A percentile compares a stretch with the other conserved stretches of the same genome.
These are phyloP conservation scores for Rosa chinensis DNA, from an alignment of 306 rosid genomes.

Conservation along the genomic window DNA sequence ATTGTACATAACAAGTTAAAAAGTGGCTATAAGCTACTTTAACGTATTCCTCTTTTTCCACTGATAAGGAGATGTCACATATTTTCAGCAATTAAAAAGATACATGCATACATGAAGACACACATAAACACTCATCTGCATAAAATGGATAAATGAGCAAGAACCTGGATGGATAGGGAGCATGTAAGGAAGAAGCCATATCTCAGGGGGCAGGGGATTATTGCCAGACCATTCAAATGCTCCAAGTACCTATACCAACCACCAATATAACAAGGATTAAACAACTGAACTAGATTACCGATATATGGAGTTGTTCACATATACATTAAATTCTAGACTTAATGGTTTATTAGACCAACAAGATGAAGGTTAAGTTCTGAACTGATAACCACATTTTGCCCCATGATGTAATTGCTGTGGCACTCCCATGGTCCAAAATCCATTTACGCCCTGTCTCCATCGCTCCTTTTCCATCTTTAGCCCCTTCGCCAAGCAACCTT, in stretches of 20 bases:
- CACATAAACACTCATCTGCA: not conserved
- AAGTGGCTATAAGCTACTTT: not conserved
- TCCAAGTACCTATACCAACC: constrained; percentile 67
- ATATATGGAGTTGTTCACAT: not conserved
- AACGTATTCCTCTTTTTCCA: not conserved
- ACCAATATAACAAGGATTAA: constrained; percentile 6
- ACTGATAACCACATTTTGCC: constrained; percentile 99
- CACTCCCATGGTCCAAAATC: constrained; percentile 87
- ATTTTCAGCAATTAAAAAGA: not conserved
- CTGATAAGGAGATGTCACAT: not conserved
- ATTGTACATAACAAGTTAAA: not conserved
- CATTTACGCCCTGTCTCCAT: constrained; percentile 65
- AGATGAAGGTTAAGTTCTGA: constrained; percentile 32
- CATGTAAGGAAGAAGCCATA: constrained; percentile 82
- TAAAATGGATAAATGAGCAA: constrained; percentile 9
- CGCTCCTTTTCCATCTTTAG: constrained; percentile 65
- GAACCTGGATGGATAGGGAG: constrained; percentile 89
- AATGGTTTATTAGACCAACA: constrained; percentile 23
- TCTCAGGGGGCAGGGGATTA: constrained; percentile 92
- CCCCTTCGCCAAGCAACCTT: constrained; percentile 82
- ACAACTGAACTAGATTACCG: not conserved
- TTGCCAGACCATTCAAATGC: constrained; percentile 91
- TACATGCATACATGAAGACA: not conserved
- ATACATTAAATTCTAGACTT: not conserved
- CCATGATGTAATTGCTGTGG: constrained; percentile 75